Base-by-base conservation (phyloP, 2,329 filamentous ascomycete genomes). In the Fusarium cicatricum region DNA sequence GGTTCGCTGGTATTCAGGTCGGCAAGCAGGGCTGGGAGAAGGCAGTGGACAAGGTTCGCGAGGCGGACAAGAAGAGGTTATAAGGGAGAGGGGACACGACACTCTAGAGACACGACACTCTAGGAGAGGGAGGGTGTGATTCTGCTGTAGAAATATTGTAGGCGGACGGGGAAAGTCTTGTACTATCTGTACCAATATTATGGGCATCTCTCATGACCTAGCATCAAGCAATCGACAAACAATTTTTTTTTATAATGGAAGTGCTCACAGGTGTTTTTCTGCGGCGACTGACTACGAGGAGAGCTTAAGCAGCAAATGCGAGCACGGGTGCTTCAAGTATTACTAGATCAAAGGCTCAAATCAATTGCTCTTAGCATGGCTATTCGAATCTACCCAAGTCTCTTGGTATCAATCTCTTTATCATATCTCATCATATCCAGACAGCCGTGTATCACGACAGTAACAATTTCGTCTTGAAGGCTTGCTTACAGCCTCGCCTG, bases 1-100 rank as follows among this genome's bases (percentile, higher is more conserved):
- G 85, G 72, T 89, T 94, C 66, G 83, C 82, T 7, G 88, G 87
- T 14, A 79, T 84, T 65, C 69, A 73, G 34, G 84, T 87, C 2
- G 84, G 84, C 1, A 68, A 75, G 40, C 71, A 78, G 34, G 83
- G 83, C 3, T 86, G 84, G 84, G 76, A 80, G 66, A 75, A 78
- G 62, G 77, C 77, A 2, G 80, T 81, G 1, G 77, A 77, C 71
- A 78, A 75, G 44, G 79, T 86, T 40, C 74, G 84, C 53, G 76
- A 79, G 54, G 75, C 75, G 14, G 83, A 82, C 60, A 73, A 74
- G 65, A 70, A 78, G 70, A 80, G 82, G 70, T 74, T 85, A 81
- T 85, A 75, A 76, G 57, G 38, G 26, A 28, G 31, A 16, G 38
- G 48, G 17, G 29, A 41, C 23, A 26, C 21, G n/a, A n/a, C n/a